Evolutionary conservation across 2,329 filamentous ascomycete species (phyloP).

Genomic region (Fusarium brevicatenulatum): DNA sequence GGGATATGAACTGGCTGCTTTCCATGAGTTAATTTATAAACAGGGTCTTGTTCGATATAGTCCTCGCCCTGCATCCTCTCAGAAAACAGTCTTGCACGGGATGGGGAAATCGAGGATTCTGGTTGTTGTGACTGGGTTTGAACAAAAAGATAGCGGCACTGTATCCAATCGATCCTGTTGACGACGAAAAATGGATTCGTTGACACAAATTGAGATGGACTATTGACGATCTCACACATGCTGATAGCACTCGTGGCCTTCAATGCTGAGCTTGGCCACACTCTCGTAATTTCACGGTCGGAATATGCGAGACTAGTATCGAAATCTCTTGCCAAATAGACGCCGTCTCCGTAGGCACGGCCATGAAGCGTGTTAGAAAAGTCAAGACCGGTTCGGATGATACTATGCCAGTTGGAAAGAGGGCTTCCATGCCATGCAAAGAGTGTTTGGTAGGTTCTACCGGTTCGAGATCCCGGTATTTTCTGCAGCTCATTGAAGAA

Average conservation of each 20-base stretch:
- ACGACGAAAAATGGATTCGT: slow-evolving; percentile 75
- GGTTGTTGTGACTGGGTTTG: slow-evolving; percentile 9
- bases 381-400: slow-evolving; percentile 83
- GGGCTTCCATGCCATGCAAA: slow-evolving; percentile 89
- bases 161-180: slow-evolving; percentile 83
- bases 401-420: slow-evolving; percentile 87
- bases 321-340: slow-evolving; percentile 73
- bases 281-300: neutral
- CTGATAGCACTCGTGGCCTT: slow-evolving; percentile 70
- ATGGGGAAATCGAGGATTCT: neutral
- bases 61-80: neutral
- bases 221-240: slow-evolving; percentile 87
- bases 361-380: slow-evolving; percentile 72
- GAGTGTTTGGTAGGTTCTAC: slow-evolving; percentile 69
- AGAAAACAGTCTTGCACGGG: neutral
- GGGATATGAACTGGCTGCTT: slow-evolving; percentile 41
- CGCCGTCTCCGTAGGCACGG: slow-evolving; percentile 78
- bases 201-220: slow-evolving; percentile 68
- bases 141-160: slow-evolving; percentile 84
- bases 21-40: neutral
- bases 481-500: slow-evolving; percentile 72
- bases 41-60: slow-evolving; percentile 44
- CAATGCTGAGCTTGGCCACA: slow-evolving; percentile 76
- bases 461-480: slow-evolving; percentile 45
- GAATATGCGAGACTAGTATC: slow-evolving; percentile 24